Percentiles rank a stretch among this genome's conserved stretches.
Conservation (phyloP, 805 yeast species). For the Lachancea lanzarotensis region DNA sequence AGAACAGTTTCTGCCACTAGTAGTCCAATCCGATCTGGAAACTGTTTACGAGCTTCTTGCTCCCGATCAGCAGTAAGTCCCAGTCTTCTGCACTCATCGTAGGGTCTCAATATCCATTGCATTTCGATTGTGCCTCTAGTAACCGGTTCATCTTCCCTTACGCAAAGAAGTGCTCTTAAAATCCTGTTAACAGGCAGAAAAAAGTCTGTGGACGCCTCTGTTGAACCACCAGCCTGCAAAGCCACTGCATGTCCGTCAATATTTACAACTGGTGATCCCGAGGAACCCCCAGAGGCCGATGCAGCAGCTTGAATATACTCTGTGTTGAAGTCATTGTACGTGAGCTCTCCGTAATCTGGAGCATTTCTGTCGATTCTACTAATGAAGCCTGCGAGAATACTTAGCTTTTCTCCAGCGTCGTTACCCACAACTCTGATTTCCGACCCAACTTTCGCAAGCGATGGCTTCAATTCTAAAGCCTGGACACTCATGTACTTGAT, state of each 20-base stretch:
- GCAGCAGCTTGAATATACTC: slow-evolving; percentile 96
- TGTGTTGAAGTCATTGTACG: slow-evolving; percentile 89
- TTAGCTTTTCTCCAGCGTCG: slow-evolving; percentile 91
- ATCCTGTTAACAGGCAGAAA: slow-evolving; percentile 84
- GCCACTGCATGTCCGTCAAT: slow-evolving; percentile 85
- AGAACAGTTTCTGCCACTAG: slow-evolving; percentile 75
- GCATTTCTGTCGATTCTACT: slow-evolving; percentile 84
- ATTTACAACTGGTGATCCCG: slow-evolving; percentile 94
- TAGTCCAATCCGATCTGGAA: slow-evolving; percentile 73
- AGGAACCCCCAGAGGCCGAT: slow-evolving; percentile 90
- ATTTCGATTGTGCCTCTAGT: slow-evolving; percentile 90
- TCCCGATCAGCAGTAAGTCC: slow-evolving; percentile 77
- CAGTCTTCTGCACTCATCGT: slow-evolving; percentile 81
- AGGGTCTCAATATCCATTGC: slow-evolving; percentile 82
- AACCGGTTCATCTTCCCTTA: slow-evolving; percentile 52
- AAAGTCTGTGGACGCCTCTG: slow-evolving; percentile 89
- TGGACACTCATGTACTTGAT: slow-evolving; percentile 69
- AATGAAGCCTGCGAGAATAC: slow-evolving; percentile 78
- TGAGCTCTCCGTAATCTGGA: slow-evolving; percentile 83
- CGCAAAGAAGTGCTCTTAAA: slow-evolving; percentile 67
- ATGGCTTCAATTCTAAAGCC: slow-evolving; percentile 67
- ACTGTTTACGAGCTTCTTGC: slow-evolving; percentile 53
- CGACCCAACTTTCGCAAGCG: slow-evolving; percentile 81
- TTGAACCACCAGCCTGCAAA: slow-evolving; percentile 87
- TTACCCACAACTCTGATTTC: slow-evolving; percentile 94